phyloP scores from a whole-genome alignment of 1,139 yeast species.

The Williopsis jadinii region DNA sequence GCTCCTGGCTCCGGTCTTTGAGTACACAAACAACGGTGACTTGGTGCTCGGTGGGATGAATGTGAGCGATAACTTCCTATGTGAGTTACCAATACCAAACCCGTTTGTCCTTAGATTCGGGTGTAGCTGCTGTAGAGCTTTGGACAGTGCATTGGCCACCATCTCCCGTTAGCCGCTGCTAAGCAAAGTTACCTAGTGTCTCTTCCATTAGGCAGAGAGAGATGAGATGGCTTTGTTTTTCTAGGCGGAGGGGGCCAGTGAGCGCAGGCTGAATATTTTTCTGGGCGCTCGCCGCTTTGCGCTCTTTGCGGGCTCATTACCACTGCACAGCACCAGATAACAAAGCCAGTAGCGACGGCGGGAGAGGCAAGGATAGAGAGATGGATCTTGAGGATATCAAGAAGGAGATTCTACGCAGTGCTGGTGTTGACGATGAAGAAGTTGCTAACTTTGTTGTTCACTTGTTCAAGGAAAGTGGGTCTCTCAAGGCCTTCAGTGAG shows the following conservation, averaged over 20 bases:
- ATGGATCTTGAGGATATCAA: background rate
- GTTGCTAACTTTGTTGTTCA: constrained; percentile 52
- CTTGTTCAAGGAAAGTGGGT: constrained; percentile 34
- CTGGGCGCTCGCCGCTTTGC: too few species aligned
- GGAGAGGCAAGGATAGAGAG: too few species aligned
- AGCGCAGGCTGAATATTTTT: too few species aligned
- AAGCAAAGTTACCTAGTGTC: too few species aligned
- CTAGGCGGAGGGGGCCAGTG: too few species aligned
- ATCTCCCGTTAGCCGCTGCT: background rate
- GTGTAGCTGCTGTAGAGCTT: constrained; percentile 25
- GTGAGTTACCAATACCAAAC: constrained; percentile 33
- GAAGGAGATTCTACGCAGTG: constrained; percentile 1
- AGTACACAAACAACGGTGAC: constrained; percentile 59
- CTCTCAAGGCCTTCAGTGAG: constrained; percentile 33
- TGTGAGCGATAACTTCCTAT: constrained; percentile 35
- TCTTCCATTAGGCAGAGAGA: too few species aligned
- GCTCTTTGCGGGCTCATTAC: too few species aligned
- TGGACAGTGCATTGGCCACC: constrained; percentile 14
- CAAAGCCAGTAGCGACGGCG: too few species aligned
- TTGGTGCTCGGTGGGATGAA: constrained; percentile 71
- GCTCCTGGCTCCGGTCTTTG: constrained; percentile 54
- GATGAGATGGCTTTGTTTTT: too few species aligned
- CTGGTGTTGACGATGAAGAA: constrained; percentile 35
- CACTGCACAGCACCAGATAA: too few species aligned
- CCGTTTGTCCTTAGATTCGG: constrained; percentile 31